Evolutionary conservation across 192 early-diverging fungal genomes (phyloP), one percentile per base, ranked within the genome.

Genomic region (Coemansia sp.): DNA sequence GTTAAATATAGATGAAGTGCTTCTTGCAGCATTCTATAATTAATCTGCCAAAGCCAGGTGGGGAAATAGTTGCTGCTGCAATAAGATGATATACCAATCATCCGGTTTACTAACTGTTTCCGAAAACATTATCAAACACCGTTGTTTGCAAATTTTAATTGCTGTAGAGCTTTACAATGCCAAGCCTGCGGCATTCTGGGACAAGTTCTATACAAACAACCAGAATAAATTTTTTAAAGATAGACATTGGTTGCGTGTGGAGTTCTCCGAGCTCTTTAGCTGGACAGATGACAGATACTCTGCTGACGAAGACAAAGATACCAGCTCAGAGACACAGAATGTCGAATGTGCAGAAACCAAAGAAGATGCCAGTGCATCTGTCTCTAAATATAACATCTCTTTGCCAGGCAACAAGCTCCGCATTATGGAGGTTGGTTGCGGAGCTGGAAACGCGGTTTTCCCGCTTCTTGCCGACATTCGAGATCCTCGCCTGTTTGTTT

Each of bases 201-300:
- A 92, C 71, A 86, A 75, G 55, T 94, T 94, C 63, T 91, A 93
- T 79, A 64, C 85, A 36, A 90, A 86, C 71, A 93, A 93, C 56
- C 86, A 90, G 50, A 91, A 90, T 66, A 83, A 81, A 58, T 98
- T 99, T 81, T 99, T 98, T 79, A 98, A 98, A 72, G 95, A 99
- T 79, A 85, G 97, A 25, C 91, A 96, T 67, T 99, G 97, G 96
- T 86, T 95, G 20, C 86, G 88, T 31, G 64, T 96, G 11, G 96
- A 98, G 82, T 99, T 98, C 74, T 88, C 91, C 10, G 95, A 99
- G 77, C 80, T 99, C 32, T 89, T 89, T 56, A 63, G 75, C 38
- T 76, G 80, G 80, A 77, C 75, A 42, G 54, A 65, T 22, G 58
- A 66, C 20, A 72, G 76, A 50, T 49, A 50, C 14, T 72, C 72